These are phyloP conservation scores for Scopulariopsis brevicaulis DNA, from an alignment of 2,329 filamentous ascomycete species.

Conservation along the genomic window DNA sequence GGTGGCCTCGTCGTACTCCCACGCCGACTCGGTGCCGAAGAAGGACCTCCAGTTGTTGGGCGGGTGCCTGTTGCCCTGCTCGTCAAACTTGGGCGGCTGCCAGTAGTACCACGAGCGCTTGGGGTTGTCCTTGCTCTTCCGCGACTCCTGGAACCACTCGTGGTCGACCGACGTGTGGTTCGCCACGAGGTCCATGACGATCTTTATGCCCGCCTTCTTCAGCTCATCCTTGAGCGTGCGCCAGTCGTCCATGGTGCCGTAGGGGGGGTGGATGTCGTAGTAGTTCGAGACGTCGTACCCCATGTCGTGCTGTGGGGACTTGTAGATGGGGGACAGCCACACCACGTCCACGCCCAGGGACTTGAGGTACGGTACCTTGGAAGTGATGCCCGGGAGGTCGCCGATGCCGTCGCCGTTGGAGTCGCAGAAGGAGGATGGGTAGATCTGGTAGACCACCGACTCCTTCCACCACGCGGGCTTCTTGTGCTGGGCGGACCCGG, in stretches of 20 bases:
- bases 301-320: conserved; percentile 44
- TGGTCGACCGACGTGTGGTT: conserved; percentile 58
- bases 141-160: conserved; percentile 57
- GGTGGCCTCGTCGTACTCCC: conserved; percentile 36
- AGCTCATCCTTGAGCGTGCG: conserved; percentile 49
- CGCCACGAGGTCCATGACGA: conserved; percentile 62
- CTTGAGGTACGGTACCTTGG: conserved; percentile 43
- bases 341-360: conserved; percentile 45
- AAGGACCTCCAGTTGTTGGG: conserved; percentile 44
- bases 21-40: conserved; percentile 24
- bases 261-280: conserved; percentile 51
- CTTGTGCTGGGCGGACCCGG: too few relatives aligned
- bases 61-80: too few relatives aligned
- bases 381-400: conserved; percentile 46
- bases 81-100: conserved; percentile 40
- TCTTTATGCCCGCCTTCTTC: conserved; percentile 52
- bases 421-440: conserved; percentile 48
- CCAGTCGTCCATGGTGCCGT: conserved; percentile 59
- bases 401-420: conserved; percentile 43
- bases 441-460: conserved; percentile 48
- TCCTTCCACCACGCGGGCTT: conserved; percentile 45
- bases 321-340: conserved; percentile 39
- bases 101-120: conserved; percentile 56
- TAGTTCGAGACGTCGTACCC: conserved; percentile 64
- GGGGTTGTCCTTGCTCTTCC: conserved; percentile 24